Evolutionary conservation across 768 basidiomycete genomes (phyloP).

Genomic region (Leccinum aurantiacum): DNA sequence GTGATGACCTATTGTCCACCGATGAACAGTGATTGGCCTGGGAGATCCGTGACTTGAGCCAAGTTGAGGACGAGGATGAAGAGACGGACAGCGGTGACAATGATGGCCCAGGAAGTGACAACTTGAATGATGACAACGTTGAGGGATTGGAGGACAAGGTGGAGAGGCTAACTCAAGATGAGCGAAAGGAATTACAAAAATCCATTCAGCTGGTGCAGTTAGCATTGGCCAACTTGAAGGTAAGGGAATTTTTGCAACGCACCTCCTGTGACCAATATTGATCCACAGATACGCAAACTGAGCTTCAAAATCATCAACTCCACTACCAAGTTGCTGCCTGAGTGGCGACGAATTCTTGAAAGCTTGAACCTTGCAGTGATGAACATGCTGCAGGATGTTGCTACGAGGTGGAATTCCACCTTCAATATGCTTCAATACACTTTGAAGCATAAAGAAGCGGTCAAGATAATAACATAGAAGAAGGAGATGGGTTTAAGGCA

Average conservation of each 20-base stretch:
- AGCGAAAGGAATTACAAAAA: neutral
- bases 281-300: neutral
- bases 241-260: neutral
- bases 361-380: accelerated
- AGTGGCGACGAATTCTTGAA: neutral
- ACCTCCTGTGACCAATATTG: neutral
- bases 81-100: too few relatives aligned
- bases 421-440: neutral
- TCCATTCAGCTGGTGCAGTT: neutral
- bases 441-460: neutral
- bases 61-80: too few relatives aligned
- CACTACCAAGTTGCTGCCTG: neutral
- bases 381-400: neutral
- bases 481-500: neutral
- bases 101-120: too few relatives aligned
- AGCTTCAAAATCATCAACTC: neutral
- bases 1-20: too few relatives aligned
- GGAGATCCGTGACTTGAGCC: too few relatives aligned
- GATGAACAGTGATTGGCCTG: too few relatives aligned
- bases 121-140: too few relatives aligned
- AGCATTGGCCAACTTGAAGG: neutral
- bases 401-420: neutral
- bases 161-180: too few relatives aligned
- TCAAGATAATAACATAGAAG: neutral
- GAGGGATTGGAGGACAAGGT: neutral